A percentile compares a stretch with the other conserved stretches of the same genome.
These are phyloP conservation scores for Lecanicillium sp. DNA, from an alignment of 2,329 filamentous ascomycete genomes.

Conservation along the genomic window DNA sequence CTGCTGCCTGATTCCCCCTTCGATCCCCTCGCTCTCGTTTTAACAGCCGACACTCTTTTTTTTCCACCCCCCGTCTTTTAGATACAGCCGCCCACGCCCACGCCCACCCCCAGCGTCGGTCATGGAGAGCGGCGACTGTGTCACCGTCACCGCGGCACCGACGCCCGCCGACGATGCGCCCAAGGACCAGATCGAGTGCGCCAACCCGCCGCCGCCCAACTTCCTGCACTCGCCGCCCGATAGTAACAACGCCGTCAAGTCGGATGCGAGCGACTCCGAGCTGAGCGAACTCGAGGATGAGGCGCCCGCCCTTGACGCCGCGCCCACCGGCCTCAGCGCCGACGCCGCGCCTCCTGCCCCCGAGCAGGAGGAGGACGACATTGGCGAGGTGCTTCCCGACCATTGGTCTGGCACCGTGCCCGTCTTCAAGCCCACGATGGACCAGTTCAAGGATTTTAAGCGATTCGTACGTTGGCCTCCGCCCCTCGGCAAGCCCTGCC, in stretches of 20 bases:
- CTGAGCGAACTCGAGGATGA: conserved; percentile 59
- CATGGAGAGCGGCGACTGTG: conserved; percentile 5
- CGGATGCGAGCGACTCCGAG: conserved; percentile 58
- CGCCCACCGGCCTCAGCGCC: conserved; percentile 13
- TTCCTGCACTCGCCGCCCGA: conserved; percentile 59
- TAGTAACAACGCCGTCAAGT: conserved; percentile 54
- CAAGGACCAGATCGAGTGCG: conserved; percentile 27
- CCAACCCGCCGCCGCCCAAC: conserved; percentile 31
- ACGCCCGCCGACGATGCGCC: conserved; percentile 22
- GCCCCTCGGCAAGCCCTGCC: background rate
- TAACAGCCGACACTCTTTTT: conserved; percentile 10
- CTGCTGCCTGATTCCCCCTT: conserved; percentile 27
- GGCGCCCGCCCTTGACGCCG: conserved; percentile 31
- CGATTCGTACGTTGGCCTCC: conserved; percentile 59
- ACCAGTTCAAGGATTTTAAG: conserved; percentile 91
- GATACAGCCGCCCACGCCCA: too few species aligned
- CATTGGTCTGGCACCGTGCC: conserved; percentile 90
- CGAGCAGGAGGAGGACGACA: conserved; percentile 49
- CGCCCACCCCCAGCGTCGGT: too few species aligned
- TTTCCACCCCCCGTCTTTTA: conserved; percentile 2
- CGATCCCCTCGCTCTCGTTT: background rate
- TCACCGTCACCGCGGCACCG: conserved; percentile 8
- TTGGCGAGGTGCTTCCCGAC: conserved; percentile 74
- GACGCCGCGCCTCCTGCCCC: conserved; percentile 21
- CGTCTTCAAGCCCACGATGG: conserved; percentile 92